These are phyloP conservation scores for Suhomyces bribrorum DNA, from an alignment of 1,139 yeast genomes.

Conservation along the genomic window DNA sequence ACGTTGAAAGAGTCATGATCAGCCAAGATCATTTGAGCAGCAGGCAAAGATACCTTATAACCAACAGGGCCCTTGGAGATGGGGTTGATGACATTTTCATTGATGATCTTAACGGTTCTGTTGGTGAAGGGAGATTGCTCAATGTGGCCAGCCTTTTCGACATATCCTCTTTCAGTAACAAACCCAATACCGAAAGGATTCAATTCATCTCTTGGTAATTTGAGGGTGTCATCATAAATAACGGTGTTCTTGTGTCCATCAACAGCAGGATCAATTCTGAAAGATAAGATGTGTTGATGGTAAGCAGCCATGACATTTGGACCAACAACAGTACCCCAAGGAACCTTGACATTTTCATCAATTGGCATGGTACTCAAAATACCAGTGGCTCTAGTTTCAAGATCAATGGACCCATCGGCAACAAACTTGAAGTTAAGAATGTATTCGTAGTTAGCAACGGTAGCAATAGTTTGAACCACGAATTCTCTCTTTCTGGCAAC, in stretches of 20 bases:
- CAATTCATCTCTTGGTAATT: slow-evolving; percentile 54
- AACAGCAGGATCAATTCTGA: slow-evolving; percentile 84
- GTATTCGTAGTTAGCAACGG: slow-evolving; percentile 90
- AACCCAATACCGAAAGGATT: slow-evolving; percentile 81
- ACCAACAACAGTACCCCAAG: slow-evolving; percentile 84
- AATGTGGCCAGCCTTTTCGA: slow-evolving; percentile 72
- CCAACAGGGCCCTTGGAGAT: slow-evolving; percentile 78
- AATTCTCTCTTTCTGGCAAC: slow-evolving; percentile 86
- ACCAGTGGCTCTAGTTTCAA: slow-evolving; percentile 89
- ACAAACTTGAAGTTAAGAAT: slow-evolving; percentile 74
- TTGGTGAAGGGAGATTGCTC: slow-evolving; percentile 78
- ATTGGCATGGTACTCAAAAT: slow-evolving; percentile 82
- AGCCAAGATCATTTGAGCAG: slow-evolving; percentile 75
- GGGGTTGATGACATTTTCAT: slow-evolving; percentile 77
- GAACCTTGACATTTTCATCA: slow-evolving; percentile 70
- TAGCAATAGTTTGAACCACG: slow-evolving; percentile 82
- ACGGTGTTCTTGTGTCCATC: slow-evolving; percentile 85
- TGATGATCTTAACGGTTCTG: slow-evolving; percentile 77
- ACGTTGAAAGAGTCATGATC: slow-evolving; percentile 60
- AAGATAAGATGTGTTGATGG: slow-evolving; percentile 83
- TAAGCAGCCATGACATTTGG: slow-evolving; percentile 87
- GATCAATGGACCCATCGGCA: slow-evolving; percentile 80
- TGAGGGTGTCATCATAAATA: slow-evolving; percentile 71
- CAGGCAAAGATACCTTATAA: slow-evolving; percentile 77
- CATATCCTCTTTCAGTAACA: slow-evolving; percentile 59